Evolutionary conservation across 1,284 basidiomycete species (phyloP).

Genomic region (Austroboletus rostrupii): DNA sequence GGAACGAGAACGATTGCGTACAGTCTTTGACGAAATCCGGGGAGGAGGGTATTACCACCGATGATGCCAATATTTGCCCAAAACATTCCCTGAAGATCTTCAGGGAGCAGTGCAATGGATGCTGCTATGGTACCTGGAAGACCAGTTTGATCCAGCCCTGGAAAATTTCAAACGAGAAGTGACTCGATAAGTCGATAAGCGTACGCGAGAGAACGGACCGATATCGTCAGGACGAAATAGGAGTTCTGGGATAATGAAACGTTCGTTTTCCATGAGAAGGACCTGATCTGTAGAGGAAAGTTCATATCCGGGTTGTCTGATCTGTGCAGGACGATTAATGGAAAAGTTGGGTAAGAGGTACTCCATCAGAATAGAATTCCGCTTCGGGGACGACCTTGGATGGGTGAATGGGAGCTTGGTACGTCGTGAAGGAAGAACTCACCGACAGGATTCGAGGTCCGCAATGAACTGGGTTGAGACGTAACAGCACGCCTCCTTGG

Average conservation of each 20-base stretch:
- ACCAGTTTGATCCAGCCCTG: constrained; percentile 81
- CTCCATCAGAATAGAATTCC: constrained; percentile 75
- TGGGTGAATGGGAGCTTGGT: constrained; percentile 16
- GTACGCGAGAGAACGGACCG: constrained; percentile 46
- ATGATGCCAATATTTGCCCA: constrained; percentile 91
- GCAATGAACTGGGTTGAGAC: constrained; percentile 70
- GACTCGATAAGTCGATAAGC: constrained; percentile 4
- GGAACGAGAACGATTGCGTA: constrained; percentile 35
- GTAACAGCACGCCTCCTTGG: constrained; percentile 87
- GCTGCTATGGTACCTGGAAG: constrained; percentile 71
- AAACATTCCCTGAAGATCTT: constrained; percentile 84
- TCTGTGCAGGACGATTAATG: constrained; percentile 62
- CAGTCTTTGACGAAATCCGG: constrained; percentile 75
- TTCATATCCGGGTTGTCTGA: constrained; percentile 54
- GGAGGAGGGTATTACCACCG: constrained; percentile 78
- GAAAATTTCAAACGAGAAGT: constrained; percentile 6
- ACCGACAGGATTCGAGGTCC: constrained; percentile 83
- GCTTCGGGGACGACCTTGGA: constrained; percentile 43
- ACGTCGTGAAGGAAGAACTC: constrained; percentile 29
- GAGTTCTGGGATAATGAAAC: constrained; percentile 86
- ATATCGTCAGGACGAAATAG: constrained; percentile 87
- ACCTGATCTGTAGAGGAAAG: constrained; percentile 70
- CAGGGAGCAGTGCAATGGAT: constrained; percentile 70
- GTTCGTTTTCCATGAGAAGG: constrained; percentile 83
- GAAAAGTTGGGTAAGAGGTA: constrained; percentile 90